phyloP scores from a whole-genome alignment of 331 rosid genomes.

The Telfairia occidentalis region DNA sequence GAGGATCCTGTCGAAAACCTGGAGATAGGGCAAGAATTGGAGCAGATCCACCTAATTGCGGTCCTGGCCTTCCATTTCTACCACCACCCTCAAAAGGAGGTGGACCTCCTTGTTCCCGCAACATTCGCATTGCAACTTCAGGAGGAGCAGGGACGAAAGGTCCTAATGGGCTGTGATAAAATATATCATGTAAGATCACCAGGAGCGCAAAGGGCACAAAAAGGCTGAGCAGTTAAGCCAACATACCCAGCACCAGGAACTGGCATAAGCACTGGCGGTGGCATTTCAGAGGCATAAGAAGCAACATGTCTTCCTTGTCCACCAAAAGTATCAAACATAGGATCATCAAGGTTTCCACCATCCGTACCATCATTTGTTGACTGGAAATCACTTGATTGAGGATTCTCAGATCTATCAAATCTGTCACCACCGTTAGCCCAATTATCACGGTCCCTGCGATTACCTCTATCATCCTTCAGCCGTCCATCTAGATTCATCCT shows the following conservation, averaged over 20 bases:
- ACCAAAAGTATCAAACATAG: constrained; percentile 69
- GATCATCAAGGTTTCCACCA: constrained; percentile 66
- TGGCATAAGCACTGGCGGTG: constrained; percentile 95
- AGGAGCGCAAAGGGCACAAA: background rate
- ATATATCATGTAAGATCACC: constrained; percentile 4
- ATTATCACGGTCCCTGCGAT: constrained; percentile 58
- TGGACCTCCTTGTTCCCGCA: constrained; percentile 94
- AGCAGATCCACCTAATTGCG: constrained; percentile 68
- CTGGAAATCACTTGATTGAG: constrained; percentile 39
- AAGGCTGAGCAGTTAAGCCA: background rate
- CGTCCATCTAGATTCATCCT: constrained; percentile 64
- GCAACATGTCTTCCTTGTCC: constrained; percentile 55
- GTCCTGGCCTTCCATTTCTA: constrained; percentile 60
- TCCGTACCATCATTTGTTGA: constrained; percentile 44
- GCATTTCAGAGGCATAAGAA: constrained; percentile 73
- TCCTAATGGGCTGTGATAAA: constrained; percentile 71
- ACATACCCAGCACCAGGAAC: constrained; percentile 99
- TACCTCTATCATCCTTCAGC: constrained; percentile 85
- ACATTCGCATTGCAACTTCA: constrained; percentile 98
- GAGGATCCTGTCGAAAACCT: constrained; percentile 77
- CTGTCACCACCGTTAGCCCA: constrained; percentile 54
- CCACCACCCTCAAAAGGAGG: constrained; percentile 69
- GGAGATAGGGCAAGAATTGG: constrained; percentile 78
- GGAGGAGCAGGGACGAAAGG: constrained; percentile 99
- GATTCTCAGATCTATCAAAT: constrained; percentile 50